Evolutionary conservation across 2,329 filamentous ascomycete species (phyloP).

Genomic region (Fusarium torreyae): DNA sequence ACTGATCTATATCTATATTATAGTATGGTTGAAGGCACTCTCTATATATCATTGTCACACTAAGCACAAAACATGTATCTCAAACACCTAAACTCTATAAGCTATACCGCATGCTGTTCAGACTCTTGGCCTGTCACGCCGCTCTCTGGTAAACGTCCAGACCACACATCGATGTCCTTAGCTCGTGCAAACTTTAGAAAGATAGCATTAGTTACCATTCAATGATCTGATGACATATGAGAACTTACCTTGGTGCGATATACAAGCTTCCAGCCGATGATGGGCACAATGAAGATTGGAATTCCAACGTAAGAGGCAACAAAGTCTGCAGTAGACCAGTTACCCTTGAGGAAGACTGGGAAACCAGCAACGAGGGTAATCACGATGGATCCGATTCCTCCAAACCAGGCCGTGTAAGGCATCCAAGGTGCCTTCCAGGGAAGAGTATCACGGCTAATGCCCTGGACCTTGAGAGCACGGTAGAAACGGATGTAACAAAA

Average conservation of each 20-base stretch:
- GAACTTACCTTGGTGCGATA: constrained; percentile 37
- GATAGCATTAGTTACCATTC: background rate
- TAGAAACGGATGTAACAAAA: constrained; percentile 73
- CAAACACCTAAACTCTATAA: too few relatives aligned
- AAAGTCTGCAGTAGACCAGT: constrained; percentile 76
- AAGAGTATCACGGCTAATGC: constrained; percentile 65
- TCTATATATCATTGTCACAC: too few relatives aligned
- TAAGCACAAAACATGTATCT: too few relatives aligned
- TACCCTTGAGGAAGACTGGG: constrained; percentile 76
- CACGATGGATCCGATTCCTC: constrained; percentile 70
- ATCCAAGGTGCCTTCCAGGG: constrained; percentile 69
- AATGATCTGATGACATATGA: rapidly evolving
- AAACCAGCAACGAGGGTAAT: constrained; percentile 84
- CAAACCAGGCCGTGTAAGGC: constrained; percentile 75
- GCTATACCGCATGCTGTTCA: background rate
- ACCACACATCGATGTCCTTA: constrained; percentile 66
- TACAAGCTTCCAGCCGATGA: constrained; percentile 71
- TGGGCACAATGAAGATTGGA: constrained; percentile 72
- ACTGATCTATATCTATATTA: too few relatives aligned
- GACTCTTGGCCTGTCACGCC: constrained; percentile 12
- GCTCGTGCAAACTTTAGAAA: constrained; percentile 52
- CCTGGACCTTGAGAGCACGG: constrained; percentile 63
- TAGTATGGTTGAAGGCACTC: too few relatives aligned
- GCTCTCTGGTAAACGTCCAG: constrained; percentile 37
- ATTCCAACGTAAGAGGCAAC: constrained; percentile 75